Base-by-base conservation (phyloP, 176 grass and related monocot species). In the Themeda triandra region DNA sequence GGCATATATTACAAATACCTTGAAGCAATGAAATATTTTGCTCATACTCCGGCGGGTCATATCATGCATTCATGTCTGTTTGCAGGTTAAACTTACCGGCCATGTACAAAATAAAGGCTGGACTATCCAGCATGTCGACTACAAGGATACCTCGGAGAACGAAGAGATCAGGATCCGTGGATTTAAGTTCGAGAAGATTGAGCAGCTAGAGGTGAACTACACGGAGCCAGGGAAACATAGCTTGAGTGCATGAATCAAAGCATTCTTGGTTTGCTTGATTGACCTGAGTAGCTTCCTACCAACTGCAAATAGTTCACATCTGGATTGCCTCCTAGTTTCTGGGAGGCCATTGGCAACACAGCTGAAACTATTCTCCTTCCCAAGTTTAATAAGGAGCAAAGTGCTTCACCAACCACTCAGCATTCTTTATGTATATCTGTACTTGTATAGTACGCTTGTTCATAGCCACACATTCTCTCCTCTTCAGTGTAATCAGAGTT, bases 151-250 rank as follows among this genome's bases (percentile, higher is more conserved):
- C 25, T 94, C 88, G 1, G 70, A 92, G 66, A 91, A 91, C 29
- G 93, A 99, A 87, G 87, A 95, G 84, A 92, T 86, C 3, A 80
- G 88, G 60, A 98, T 92, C 66, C 89, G 93, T 9, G 96, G 96
- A 23, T 99, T 98, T 72, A 94, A 90, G 83, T 89, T 99, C 0
- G 85, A 94, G 56, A 96, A 96, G 82, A 25, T 87, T 4, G 93
- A 99, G 51, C 93, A 99, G 66, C 60, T 94, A 45, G 89, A 98
- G 68, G 39, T 89, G 68, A 92, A 81, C 24, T 86, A 94, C 80
- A 77, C 54, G 0, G 83, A 94, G 63, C 37, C 79, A 8, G 84
- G 77, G 54, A 92, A 88, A 60, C 89, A 84, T 69, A 79, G 36
- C 39, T 45, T 79, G 80, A 68, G 69, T 49, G 24, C 84, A 73